phyloP scores from a whole-genome alignment of 2,329 filamentous ascomycete species.

The Alternaria gansuensis region DNA sequence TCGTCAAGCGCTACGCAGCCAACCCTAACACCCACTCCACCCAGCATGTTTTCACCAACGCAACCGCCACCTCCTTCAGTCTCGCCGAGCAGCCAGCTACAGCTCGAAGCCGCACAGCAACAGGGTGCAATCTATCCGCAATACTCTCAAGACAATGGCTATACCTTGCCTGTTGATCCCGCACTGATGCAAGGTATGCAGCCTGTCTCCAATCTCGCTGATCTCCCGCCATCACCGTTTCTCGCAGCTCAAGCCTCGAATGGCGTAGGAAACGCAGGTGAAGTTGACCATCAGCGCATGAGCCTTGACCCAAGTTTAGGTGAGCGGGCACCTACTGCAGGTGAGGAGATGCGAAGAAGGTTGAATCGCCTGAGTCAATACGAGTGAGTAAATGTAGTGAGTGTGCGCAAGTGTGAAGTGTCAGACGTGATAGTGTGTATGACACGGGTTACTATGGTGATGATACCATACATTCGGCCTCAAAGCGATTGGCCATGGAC shows the following conservation, averaged over 20 bases:
- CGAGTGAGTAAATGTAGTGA: background rate
- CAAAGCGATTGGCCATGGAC: background rate
- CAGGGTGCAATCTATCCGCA: constrained; percentile 35
- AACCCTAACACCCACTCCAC: constrained; percentile 25
- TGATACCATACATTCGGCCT: background rate
- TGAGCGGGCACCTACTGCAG: constrained; percentile 31
- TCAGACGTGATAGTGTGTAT: background rate
- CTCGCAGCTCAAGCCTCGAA: constrained; percentile 34
- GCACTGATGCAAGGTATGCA: constrained; percentile 63
- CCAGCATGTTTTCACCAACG: constrained; percentile 18
- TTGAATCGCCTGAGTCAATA: constrained; percentile 26
- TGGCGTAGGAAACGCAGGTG: constrained; percentile 21
- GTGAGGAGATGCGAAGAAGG: constrained; percentile 37
- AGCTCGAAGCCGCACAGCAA: constrained; percentile 43
- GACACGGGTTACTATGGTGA: background rate
- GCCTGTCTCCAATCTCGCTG: constrained; percentile 31
- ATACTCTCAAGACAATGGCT: constrained; percentile 54
- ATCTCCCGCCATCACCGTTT: constrained; percentile 50
- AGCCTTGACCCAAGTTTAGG: constrained; percentile 13
- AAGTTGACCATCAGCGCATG: constrained; percentile 19
- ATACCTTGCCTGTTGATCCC: constrained; percentile 67
- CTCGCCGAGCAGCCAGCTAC: constrained; percentile 42
- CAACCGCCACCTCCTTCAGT: constrained; percentile 26
- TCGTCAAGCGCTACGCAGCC: constrained; percentile 18
- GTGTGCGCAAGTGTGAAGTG: background rate